phyloP scores from a whole-genome alignment of 129 eudicot genomes.

The Pittosporum tobira region DNA sequence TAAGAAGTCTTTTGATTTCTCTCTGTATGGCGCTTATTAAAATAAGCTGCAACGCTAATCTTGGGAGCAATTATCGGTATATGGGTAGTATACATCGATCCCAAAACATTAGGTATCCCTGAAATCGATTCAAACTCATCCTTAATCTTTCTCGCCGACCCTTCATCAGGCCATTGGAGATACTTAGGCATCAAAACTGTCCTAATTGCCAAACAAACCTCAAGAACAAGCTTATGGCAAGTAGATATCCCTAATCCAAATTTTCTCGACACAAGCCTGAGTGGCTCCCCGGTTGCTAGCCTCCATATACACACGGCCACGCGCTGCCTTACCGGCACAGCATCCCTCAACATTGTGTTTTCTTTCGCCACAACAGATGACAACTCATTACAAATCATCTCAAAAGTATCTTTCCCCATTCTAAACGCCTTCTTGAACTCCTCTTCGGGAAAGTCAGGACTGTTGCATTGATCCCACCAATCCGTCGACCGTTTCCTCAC shows the following conservation, averaged over 20 bases:
- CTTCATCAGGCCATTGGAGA: constrained; percentile 82
- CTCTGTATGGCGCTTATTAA: constrained; percentile 73
- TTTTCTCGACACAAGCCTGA: constrained; percentile 78
- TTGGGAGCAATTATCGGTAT: constrained; percentile 90
- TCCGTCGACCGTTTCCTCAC: constrained; percentile 77
- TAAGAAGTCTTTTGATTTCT: constrained; percentile 85
- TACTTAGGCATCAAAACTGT: constrained; percentile 89
- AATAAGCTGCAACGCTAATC: constrained; percentile 83
- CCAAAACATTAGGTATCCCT: constrained; percentile 72
- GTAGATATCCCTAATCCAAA: constrained; percentile 93
- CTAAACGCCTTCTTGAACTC: constrained; percentile 75
- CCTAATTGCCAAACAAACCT: constrained; percentile 84
- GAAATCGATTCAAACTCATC: constrained; percentile 57
- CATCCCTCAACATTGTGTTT: constrained; percentile 86
- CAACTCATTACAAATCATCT: constrained; percentile 72
- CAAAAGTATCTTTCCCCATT: constrained; percentile 94
- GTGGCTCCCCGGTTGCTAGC: constrained; percentile 91
- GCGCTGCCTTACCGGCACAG: constrained; percentile 79
- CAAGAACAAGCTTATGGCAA: constrained; percentile 90
- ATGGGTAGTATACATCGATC: constrained; percentile 88
- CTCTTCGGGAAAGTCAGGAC: constrained; percentile 74
- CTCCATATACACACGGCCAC: constrained; percentile 95
- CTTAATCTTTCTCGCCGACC: constrained; percentile 31
- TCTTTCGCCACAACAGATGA: constrained; percentile 80
- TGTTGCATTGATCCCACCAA: constrained; percentile 98